phyloP scores from a whole-genome alignment of 805 yeast species.

The Wickerhamiella shivajii region DNA sequence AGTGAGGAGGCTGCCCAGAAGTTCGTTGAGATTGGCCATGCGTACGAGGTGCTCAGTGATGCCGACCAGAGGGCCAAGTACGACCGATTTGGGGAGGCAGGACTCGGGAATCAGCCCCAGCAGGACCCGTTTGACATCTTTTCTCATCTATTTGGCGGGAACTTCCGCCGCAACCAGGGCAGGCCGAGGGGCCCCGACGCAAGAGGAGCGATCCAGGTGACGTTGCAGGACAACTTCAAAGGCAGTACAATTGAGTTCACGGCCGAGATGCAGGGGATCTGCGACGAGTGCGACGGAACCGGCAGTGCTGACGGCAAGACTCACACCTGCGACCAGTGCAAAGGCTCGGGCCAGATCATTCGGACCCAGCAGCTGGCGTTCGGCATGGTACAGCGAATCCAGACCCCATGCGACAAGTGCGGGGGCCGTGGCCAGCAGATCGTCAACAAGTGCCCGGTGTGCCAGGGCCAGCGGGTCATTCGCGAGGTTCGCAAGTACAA shows the following conservation, averaged over 20 bases:
- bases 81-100: constrained; percentile 69
- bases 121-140: constrained; percentile 48
- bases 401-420: constrained; percentile 66
- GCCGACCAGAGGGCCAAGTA: constrained; percentile 51
- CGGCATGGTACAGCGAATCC: constrained; percentile 78
- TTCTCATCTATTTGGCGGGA: constrained; percentile 43
- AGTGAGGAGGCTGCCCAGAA: constrained; percentile 70
- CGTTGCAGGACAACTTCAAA: constrained; percentile 50
- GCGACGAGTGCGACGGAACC: constrained; percentile 66
- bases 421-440: constrained; percentile 61
- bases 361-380: constrained; percentile 70
- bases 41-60: constrained; percentile 74
- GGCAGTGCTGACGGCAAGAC: constrained; percentile 72
- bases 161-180: constrained; percentile 20
- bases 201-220: constrained; percentile 38
- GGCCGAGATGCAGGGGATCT: constrained; percentile 56
- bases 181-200: constrained; percentile 49
- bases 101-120: constrained; percentile 33
- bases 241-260: constrained; percentile 53
- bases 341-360: constrained; percentile 57
- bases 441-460: constrained; percentile 46
- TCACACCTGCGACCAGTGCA: constrained; percentile 52
- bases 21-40: constrained; percentile 85
- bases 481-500: constrained; percentile 42
- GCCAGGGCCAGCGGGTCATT: constrained; percentile 57